A percentile compares a stretch with the other conserved stretches of the same genome.
Evolutionary conservation across 2,329 filamentous ascomycete species (phyloP).

Genomic region (Hypoxylon sp.): DNA sequence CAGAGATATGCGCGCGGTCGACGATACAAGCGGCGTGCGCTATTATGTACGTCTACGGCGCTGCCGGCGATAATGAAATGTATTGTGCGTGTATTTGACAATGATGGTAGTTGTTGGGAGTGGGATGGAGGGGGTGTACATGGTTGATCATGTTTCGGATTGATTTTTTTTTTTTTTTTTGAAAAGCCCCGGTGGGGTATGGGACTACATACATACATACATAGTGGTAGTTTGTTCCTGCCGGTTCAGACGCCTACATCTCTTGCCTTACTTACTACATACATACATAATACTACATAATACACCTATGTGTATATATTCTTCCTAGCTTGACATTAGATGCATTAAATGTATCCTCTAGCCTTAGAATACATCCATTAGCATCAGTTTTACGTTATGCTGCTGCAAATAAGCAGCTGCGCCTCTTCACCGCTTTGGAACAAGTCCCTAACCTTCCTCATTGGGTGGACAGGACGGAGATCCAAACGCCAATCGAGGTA

Average conservation of each 20-base stretch:
- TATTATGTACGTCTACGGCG: conserved; percentile 36
- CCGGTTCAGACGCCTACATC: neutral
- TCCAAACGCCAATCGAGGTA: neutral
- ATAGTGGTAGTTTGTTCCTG: conserved; percentile 5
- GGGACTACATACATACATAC: neutral
- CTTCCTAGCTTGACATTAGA: too few relatives aligned
- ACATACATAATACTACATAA: too few relatives aligned
- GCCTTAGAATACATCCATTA: neutral
- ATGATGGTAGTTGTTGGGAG: conserved; percentile 4
- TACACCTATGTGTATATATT: too few relatives aligned
- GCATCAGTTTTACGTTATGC: conserved; percentile 17
- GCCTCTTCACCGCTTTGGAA: conserved; percentile 41
- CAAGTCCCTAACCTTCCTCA: conserved; percentile 26
- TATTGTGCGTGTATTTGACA: conserved; percentile 1
- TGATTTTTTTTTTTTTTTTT: conserved; percentile 29
- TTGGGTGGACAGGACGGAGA: conserved; percentile 16
- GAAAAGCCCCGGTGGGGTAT: neutral
- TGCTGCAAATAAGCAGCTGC: conserved; percentile 38
- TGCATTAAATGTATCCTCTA: too few relatives aligned
- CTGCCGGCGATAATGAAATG: conserved; percentile 21
- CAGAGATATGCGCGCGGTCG: conserved; percentile 14
- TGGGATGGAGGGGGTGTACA: neutral
- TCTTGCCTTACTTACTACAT: neutral
- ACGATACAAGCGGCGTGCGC: conserved; percentile 8
- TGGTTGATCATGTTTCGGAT: conserved; percentile 33